These are phyloP conservation scores for Lepidium sativum DNA, from an alignment of 345 rosid genomes.

Conservation along the genomic window DNA sequence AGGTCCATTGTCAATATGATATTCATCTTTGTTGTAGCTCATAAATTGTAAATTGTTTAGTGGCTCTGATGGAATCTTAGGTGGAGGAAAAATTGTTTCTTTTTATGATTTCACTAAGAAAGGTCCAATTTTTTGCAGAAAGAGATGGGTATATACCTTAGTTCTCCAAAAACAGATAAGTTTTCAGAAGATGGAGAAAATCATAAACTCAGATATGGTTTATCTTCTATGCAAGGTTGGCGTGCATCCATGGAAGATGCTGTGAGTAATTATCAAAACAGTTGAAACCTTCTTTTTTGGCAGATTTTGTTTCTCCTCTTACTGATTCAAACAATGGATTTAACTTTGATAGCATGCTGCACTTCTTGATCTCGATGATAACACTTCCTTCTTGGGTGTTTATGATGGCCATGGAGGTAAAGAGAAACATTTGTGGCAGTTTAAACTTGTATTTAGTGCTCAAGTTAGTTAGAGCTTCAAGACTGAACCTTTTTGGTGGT, in stretches of 20 bases:
- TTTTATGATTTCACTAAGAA: background rate
- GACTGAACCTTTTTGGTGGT: background rate
- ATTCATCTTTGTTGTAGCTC: background rate
- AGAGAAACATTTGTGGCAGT: background rate
- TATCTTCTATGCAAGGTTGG: constrained; percentile 99
- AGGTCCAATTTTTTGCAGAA: constrained; percentile 10
- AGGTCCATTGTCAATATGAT: background rate
- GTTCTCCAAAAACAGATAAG: constrained; percentile 94
- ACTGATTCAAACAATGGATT: background rate
- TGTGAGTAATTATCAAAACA: constrained; percentile 40
- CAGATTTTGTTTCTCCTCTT: background rate
- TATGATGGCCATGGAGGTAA: constrained; percentile 99
- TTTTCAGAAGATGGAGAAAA: constrained; percentile 84
- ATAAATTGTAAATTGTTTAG: background rate
- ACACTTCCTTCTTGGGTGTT: constrained; percentile 92
- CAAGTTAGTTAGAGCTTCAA: background rate
- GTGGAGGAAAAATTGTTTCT: background rate
- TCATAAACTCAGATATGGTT: constrained; percentile 66
- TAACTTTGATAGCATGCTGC: constrained; percentile 70
- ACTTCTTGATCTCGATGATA: constrained; percentile 60
- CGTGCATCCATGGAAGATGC: constrained; percentile 99
- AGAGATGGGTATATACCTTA: constrained; percentile 89
- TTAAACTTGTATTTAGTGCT: background rate
- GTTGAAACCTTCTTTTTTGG: background rate
- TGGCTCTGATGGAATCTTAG: background rate